A percentile compares a stretch with the other conserved stretches of the same genome.
phyloP scores from a whole-genome alignment of 2,329 filamentous ascomycete genomes.

The Fusarium udum region DNA sequence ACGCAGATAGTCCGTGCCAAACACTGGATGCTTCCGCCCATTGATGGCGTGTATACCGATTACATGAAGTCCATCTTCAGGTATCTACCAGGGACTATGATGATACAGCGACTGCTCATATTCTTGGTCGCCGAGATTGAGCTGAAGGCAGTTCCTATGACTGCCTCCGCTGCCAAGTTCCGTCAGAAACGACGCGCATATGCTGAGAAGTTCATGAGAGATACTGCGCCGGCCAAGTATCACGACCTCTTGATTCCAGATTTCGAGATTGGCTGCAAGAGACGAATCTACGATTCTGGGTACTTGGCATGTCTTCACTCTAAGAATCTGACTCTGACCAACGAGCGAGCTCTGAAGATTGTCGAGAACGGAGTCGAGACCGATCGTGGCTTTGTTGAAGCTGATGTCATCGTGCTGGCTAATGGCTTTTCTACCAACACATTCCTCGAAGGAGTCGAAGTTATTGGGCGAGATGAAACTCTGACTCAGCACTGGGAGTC shows the following conservation, averaged over 20 bases:
- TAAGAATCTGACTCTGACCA: background rate
- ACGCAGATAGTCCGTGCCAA: background rate
- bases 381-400: background rate
- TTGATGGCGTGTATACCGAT: background rate
- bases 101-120: background rate
- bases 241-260: background rate
- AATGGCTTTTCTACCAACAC: background rate
- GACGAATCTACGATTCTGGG: background rate
- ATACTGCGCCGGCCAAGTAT: background rate
- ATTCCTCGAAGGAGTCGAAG: background rate
- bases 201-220: background rate
- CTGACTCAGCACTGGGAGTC: background rate
- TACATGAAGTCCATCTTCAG: background rate
- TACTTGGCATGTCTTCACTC: background rate
- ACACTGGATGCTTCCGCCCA: background rate
- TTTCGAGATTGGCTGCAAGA: background rate
- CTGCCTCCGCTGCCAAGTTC: background rate
- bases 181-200: background rate
- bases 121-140: background rate
- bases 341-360: background rate
- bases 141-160: background rate
- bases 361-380: background rate
- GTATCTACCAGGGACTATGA: background rate
- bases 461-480: background rate
- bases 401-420: background rate